Percentiles rank a stretch among this genome's conserved stretches.
These are phyloP conservation scores for Colletotrichum agaves DNA, from an alignment of 2,329 filamentous ascomycete species.

Conservation along the genomic window DNA sequence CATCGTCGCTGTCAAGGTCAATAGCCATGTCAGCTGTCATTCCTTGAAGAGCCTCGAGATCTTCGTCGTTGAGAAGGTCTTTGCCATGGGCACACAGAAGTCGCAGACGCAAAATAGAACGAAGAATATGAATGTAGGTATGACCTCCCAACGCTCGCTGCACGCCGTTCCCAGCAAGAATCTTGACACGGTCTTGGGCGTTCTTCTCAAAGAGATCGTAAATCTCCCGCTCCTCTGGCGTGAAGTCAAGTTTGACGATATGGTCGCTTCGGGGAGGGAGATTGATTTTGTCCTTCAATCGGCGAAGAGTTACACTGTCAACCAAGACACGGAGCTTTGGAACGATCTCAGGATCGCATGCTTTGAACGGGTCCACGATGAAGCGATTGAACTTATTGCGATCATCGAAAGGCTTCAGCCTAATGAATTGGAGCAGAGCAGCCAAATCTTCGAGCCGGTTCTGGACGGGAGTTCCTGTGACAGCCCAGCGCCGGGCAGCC, in stretches of 20 bases:
- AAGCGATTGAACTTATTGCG: slow-evolving; percentile 78
- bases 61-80: slow-evolving; percentile 86
- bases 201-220: slow-evolving; percentile 89
- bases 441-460: slow-evolving; percentile 92
- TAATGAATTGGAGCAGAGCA: slow-evolving; percentile 85
- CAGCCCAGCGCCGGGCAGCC: slow-evolving; percentile 89
- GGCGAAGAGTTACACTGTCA: slow-evolving; percentile 91
- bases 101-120: slow-evolving; percentile 88
- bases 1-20: slow-evolving; percentile 83
- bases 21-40: slow-evolving; percentile 88
- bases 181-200: slow-evolving; percentile 81
- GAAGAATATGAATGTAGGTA: slow-evolving; percentile 93
- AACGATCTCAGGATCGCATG: slow-evolving; percentile 84
- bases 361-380: slow-evolving; percentile 88
- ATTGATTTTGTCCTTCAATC: slow-evolving; percentile 90
- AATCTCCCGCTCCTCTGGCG: slow-evolving; percentile 76
- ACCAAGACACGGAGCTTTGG: slow-evolving; percentile 89
- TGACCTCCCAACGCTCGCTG: slow-evolving; percentile 80
- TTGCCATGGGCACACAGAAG: slow-evolving; percentile 94
- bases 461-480: slow-evolving; percentile 96
- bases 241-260: slow-evolving; percentile 80
- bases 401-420: slow-evolving; percentile 86
- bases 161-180: slow-evolving; percentile 67
- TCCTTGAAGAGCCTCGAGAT: slow-evolving; percentile 82
- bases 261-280: slow-evolving; percentile 80